phyloP scores from a whole-genome alignment of 148 eudicot genomes.

The Vaccinium myrtillus region DNA sequence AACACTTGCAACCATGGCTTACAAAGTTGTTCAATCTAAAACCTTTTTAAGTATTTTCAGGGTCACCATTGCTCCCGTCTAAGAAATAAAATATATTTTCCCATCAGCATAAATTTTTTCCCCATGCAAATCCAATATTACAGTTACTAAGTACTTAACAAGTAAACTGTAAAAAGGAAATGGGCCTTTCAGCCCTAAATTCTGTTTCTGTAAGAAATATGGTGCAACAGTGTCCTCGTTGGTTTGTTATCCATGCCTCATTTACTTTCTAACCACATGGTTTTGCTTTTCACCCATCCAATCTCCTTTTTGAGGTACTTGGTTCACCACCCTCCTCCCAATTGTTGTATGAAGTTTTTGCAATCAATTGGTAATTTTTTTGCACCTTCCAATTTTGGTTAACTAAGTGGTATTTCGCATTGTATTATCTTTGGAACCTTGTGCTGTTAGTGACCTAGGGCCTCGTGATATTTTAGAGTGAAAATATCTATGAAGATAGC shows the following conservation, averaged over 20 bases:
- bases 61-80: background rate
- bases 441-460: background rate
- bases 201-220: background rate
- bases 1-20: background rate
- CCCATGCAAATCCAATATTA: background rate
- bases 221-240: background rate
- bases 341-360: background rate
- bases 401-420: background rate
- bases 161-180: background rate
- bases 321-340: background rate
- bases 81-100: background rate
- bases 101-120: background rate
- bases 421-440: background rate
- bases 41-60: background rate
- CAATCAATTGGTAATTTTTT: background rate
- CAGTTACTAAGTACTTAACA: background rate
- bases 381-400: background rate
- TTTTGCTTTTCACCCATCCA: background rate
- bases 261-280: background rate
- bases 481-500: background rate
- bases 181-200: background rate
- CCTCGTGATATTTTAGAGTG: background rate
- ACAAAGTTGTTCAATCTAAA: background rate
- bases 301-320: background rate
- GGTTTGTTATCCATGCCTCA: background rate